A percentile compares a stretch with the other conserved stretches of the same genome.
Conservation (phyloP, 176 grass and related monocot species). For the Alopecurus myosuroides region DNA sequence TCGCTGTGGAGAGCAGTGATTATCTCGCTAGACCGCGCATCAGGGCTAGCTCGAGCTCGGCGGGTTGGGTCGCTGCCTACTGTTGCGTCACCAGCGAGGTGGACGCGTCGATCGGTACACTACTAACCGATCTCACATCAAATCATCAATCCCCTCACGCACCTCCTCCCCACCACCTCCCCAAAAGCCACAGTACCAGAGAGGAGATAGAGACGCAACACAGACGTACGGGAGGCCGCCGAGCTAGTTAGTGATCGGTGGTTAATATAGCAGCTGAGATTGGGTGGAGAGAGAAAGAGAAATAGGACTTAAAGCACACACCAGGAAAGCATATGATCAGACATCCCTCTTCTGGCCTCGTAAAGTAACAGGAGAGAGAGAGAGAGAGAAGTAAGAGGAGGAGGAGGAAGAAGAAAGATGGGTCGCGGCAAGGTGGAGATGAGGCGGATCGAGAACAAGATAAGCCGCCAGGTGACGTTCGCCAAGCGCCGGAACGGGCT, state of each 20-base stretch:
- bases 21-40: background rate
- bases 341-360: background rate
- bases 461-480: constrained; percentile 90
- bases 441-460: constrained; percentile 96
- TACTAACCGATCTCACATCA: background rate
- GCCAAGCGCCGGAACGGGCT: constrained; percentile 84
- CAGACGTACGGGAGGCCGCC: background rate
- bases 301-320: background rate
- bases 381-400: background rate
- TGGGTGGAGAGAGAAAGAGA: background rate
- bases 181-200: background rate
- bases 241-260: background rate
- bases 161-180: no score
- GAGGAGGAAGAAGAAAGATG: constrained; percentile 29
- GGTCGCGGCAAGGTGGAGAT: constrained; percentile 87
- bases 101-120: background rate
- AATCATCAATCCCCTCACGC: background rate
- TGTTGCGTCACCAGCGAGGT: background rate
- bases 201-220: no score
- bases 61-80: no score
- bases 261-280: background rate
- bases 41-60: no score
- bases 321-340: constrained; percentile 12
- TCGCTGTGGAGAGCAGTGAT: background rate
- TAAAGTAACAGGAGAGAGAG: background rate